Conservation (phyloP, 768 basidiomycete genomes). For the Kwoniella sp. region DNA sequence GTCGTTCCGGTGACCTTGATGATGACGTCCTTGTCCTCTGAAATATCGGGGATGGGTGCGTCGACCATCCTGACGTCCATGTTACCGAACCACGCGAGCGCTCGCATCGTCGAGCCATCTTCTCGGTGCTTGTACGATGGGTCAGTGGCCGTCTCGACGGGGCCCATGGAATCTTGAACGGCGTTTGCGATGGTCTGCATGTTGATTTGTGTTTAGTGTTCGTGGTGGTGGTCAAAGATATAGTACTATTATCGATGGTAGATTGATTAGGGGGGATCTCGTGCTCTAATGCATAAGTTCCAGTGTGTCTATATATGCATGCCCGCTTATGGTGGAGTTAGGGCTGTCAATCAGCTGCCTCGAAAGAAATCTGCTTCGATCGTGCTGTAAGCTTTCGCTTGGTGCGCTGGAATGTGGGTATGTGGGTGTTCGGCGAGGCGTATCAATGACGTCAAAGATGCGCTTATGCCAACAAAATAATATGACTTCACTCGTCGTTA, state of each 20-base stretch:
- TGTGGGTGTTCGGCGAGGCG: too few relatives aligned
- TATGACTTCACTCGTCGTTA: background rate
- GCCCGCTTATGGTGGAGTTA: background rate
- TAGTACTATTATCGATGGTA: too few relatives aligned
- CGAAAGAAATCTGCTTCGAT: too few relatives aligned
- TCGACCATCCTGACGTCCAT: slow-evolving; percentile 60
- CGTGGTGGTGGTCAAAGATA: too few relatives aligned
- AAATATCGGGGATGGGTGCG: slow-evolving; percentile 64
- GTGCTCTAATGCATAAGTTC: too few relatives aligned
- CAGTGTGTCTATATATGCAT: background rate
- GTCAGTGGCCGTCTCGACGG: slow-evolving; percentile 34
- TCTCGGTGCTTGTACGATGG: slow-evolving; percentile 54
- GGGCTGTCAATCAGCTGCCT: too few relatives aligned
- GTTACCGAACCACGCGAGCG: slow-evolving; percentile 69
- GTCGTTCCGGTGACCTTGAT: slow-evolving; percentile 75
- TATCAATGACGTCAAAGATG: background rate
- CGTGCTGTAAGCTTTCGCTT: too few relatives aligned
- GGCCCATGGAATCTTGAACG: slow-evolving; percentile 48
- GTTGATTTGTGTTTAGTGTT: background rate
- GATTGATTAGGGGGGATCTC: too few relatives aligned
- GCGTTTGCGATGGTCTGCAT: slow-evolving; percentile 46
- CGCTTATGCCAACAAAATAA: background rate
- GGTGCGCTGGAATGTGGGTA: too few relatives aligned
- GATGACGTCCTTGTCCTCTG: slow-evolving; percentile 72
- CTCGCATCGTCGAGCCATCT: slow-evolving; percentile 68